Conservation (phyloP, 2,329 filamentous ascomycete genomes). For the Onygena corvina region DNA sequence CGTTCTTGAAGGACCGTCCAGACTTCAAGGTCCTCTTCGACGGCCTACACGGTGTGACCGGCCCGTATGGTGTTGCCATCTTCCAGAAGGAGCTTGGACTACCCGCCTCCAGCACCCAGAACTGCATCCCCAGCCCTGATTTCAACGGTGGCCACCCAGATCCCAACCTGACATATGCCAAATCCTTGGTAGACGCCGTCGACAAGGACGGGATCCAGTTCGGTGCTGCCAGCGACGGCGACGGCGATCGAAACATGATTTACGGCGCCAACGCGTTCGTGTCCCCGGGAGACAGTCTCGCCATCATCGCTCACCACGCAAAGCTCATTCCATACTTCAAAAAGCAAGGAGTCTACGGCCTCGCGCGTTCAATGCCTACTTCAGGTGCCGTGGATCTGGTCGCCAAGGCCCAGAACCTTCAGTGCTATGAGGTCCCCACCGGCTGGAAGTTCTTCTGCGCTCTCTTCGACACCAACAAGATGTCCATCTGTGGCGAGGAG, state of each 20-base stretch:
- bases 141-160: constrained; percentile 97
- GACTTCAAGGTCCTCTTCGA: constrained; percentile 98
- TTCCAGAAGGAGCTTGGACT: constrained; percentile 90
- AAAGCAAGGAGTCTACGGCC: constrained; percentile 88
- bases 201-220: constrained; percentile 89
- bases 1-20: constrained; percentile 72
- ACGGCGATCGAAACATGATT: constrained; percentile 99
- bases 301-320: constrained; percentile 95
- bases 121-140: constrained; percentile 83
- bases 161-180: constrained; percentile 93
- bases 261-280: constrained; percentile 95
- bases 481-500: constrained; percentile 97
- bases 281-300: constrained; percentile 89
- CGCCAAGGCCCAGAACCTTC: constrained; percentile 81
- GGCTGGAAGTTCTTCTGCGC: constrained; percentile 99
- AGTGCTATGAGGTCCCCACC: constrained; percentile 92
- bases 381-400: constrained; percentile 91
- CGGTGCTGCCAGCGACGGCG: constrained; percentile 88
- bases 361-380: constrained; percentile 95
- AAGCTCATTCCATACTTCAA: constrained; percentile 97
- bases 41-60: constrained; percentile 85
- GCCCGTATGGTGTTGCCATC: constrained; percentile 86
- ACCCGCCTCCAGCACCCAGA: constrained; percentile 64
- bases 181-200: constrained; percentile 85
- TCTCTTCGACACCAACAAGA: constrained; percentile 84